Conservation (phyloP, 2,329 filamentous ascomycete genomes). For the Arthrobotrys iridis region DNA sequence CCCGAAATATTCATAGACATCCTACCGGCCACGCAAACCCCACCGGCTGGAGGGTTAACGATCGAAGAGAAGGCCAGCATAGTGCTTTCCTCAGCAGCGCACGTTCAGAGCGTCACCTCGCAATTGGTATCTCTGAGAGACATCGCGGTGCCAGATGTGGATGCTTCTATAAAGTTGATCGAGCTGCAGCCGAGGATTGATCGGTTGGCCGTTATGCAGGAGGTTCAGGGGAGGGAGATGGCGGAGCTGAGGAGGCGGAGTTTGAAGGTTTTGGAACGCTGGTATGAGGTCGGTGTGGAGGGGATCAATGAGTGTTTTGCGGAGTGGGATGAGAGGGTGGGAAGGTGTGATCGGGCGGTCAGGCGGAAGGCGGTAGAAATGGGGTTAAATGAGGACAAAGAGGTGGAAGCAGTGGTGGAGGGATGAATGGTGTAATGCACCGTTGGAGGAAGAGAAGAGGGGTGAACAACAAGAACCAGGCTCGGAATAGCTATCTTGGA, state of each 20-base stretch:
- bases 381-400: constrained; percentile 33
- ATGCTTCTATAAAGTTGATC: constrained; percentile 68
- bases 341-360: constrained; percentile 54
- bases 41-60: constrained; percentile 62
- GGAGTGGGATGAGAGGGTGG: constrained; percentile 58
- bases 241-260: constrained; percentile 72
- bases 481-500: too few relatives aligned
- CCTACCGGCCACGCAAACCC: constrained; percentile 67
- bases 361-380: constrained; percentile 17
- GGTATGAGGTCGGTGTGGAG: constrained; percentile 79
- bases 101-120: constrained; percentile 69
- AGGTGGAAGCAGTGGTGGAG: background rate
- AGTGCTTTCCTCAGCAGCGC: constrained; percentile 68
- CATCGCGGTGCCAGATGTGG: constrained; percentile 68
- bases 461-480: background rate
- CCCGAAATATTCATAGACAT: constrained; percentile 63
- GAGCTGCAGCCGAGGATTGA: constrained; percentile 71
- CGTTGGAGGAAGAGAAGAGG: background rate
- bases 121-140: constrained; percentile 69
- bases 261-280: constrained; percentile 71
- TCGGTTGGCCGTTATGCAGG: constrained; percentile 70
- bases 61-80: constrained; percentile 67
- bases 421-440: background rate
- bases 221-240: constrained; percentile 71
- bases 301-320: constrained; percentile 61